Base-by-base conservation (phyloP, 2,329 filamentous ascomycete genomes). In the Tolypocladium sp. region DNA sequence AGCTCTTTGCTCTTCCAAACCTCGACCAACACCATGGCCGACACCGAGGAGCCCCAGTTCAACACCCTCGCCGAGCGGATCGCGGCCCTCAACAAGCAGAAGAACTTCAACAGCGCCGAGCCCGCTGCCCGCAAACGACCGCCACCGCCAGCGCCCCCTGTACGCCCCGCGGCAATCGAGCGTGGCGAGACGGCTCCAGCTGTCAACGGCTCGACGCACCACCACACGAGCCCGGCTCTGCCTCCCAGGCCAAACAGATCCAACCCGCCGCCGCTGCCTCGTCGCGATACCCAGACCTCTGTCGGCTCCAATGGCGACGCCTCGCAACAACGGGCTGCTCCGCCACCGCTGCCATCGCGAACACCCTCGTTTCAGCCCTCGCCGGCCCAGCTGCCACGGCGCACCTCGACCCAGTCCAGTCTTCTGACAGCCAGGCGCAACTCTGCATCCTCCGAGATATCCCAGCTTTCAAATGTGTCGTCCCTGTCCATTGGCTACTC, bases 21-120 rank as follows among this genome's bases (percentile, higher is more conserved):
- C 30, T 9, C 49, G 30, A 17, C 53, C 35, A 22, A 2, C 15
- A 63, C 56, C 60, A 87, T 87, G 85, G 77, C 82, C 9, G 84
- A 87, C 57, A 75, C 79, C 52, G 82, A 86, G 65, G 84, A 87
- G 67, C 83, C 83, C 44, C 81, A 81, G 62, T 86, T 84, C 70
- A 84, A 76, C 60, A 81, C 80, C 9, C 77, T 88, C 33, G 79
- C 82, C 5, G 83, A 86, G 70, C 79, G 85, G 57, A 87, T 87
- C 62, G 84, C 84, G 12, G 85, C 85, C 37, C 77, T 88, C 63
- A 87, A 87, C 64, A 74, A 76, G 67, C 80, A 86, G 70, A 82
- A 83, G 71, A 82, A 82, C 74, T 83, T 87, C 73, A 74, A 74
- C 57, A 66, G 73, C 17, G 72, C 74, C 27, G 70, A 71, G 58